A percentile compares a stretch with the other conserved stretches of the same genome.
These are phyloP conservation scores for Annulohypoxylon moriforme DNA, from an alignment of 495 filamentous ascomycete species.

Conservation along the genomic window DNA sequence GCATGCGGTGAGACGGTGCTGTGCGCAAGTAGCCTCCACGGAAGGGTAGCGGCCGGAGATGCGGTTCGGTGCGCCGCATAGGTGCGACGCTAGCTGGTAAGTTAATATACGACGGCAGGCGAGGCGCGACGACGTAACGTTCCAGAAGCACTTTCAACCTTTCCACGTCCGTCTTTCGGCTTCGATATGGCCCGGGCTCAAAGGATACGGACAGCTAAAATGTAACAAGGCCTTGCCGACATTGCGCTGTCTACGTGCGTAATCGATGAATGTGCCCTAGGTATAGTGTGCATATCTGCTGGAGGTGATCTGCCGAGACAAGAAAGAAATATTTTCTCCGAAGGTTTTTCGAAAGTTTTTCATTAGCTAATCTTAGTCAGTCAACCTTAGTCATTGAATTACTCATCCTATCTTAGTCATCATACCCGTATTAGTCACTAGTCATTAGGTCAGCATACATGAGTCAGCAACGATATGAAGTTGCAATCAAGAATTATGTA, in stretches of 20 bases:
- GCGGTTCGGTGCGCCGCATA: slow-evolving; percentile 33
- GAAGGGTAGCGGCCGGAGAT: slow-evolving; percentile 25
- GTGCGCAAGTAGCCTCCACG: slow-evolving; percentile 34
- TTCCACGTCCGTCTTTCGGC: slow-evolving; percentile 3
- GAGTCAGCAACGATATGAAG: too few relatives aligned
- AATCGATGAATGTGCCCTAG: not conserved
- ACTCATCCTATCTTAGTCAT: too few relatives aligned
- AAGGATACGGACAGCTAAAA: slow-evolving; percentile 18
- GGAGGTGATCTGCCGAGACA: not conserved
- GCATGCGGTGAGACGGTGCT: slow-evolving; percentile 24
- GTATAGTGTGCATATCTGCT: not conserved
- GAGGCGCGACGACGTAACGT: slow-evolving; percentile 24
- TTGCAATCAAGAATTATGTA: not conserved
- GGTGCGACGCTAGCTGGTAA: slow-evolving; percentile 12
- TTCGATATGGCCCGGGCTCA: not conserved
- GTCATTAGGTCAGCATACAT: too few relatives aligned
- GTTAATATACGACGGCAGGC: slow-evolving; percentile 17
- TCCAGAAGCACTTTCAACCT: slow-evolving; percentile 34
- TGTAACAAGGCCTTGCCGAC: slow-evolving; percentile 20
- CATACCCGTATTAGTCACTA: too few relatives aligned
- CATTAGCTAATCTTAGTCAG: not conserved
- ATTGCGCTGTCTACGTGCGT: slow-evolving; percentile 12
- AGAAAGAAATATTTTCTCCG: not conserved
- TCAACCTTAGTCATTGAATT: not conserved
- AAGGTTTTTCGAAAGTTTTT: not conserved